Base-by-base conservation (phyloP, 164 flowering plant species). In the Stephania japonica region DNA sequence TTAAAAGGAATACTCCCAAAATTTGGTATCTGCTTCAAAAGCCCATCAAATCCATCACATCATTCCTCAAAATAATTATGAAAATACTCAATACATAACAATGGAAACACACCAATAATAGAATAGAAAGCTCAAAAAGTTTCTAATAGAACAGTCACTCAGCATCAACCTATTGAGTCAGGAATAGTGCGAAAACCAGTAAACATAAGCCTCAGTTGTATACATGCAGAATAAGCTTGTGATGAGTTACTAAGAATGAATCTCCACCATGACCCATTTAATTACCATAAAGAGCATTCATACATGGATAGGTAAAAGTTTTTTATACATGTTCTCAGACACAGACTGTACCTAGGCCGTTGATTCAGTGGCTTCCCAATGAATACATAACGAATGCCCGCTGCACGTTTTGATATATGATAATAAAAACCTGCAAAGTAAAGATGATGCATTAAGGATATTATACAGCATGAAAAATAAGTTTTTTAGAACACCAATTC, bases 401-500 rank as follows among this genome's bases (percentile, higher is more conserved):
- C 86, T 71, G 96, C 88, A 69, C 98, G 94, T 73, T 94, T 94
- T 78, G 97, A 90, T 78, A 94, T 86, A 76, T 94, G 99, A 80
- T 92, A 92, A 82, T 91, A 94, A 16, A 94, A 78, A 24, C 99
- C 99, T 94, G 85, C 74, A 77, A 24, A 56, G 49, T 42, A 71
- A 38, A 66, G 49, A 41, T 23, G 23, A 59, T 4, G 12, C 63
- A 42, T 27, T 32, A 70, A n/a, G 50, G 68, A 16, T 21, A 7
- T 64, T n/a, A 53, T 25, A n/a, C 26, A 24, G 27, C 24, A 19
- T 12, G 41, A 62, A 7, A 42, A 42, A 62, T 18, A n/a, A 18
- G n/a, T n/a, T 56, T 56, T 56, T 71, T 38, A 70, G 5, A 41
- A 65, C 0, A 26, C 47, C 65, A 70, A 70, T 25, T 26, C 11